Evolutionary conservation across 164 flowering plant species (phyloP), one percentile per base, ranked within the genome.

Genomic region (Tetracentron sinense): DNA sequence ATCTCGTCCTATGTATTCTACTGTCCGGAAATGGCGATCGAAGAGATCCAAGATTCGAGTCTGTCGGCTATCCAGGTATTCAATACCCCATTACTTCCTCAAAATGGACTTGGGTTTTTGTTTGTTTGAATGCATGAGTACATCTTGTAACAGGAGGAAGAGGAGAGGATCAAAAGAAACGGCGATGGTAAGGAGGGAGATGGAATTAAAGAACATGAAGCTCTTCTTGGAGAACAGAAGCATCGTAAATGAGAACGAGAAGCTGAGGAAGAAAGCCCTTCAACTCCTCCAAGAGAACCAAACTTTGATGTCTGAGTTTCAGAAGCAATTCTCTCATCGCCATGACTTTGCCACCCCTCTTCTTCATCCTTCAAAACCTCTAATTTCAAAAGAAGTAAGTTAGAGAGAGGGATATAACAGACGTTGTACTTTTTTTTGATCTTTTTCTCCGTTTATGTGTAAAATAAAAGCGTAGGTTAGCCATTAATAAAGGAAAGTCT

Each of bases 161-260:
- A 69, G 65, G 55, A 74, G 73, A 54, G 64, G 67, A 20, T 27
- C 2, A 16, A 49, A 61, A 58, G 64, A 44, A 53, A 63, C 25
- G 51, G 31, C 5, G 50, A 54, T 35, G 11, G 20, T 27, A 35
- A 69, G 67, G 46, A 59, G 42, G 54, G 63, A 75, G 70, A 76
- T 86, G 78, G 73, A 72, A 51, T 47, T 78, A 16, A 80, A 74
- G 78, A 86, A 86, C 67, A 65, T 80, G 80, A 80, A 75, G 64
- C 73, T 86, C 42, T 83, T 74, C 66, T 69, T 79, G 79, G 72
- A 77, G 77, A 86, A 86, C 72, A 58, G 72, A 67, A 81, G 73
- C 71, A 81, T 86, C 35, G 79, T 82, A 35, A 69, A 69, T 42
- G 83, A 77, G 73, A 86, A 86, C 62, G 78, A 75, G 63, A 78